Evolutionary conservation across 805 yeast genomes (phyloP).

Genomic region (Soucietia sequanensis): DNA sequence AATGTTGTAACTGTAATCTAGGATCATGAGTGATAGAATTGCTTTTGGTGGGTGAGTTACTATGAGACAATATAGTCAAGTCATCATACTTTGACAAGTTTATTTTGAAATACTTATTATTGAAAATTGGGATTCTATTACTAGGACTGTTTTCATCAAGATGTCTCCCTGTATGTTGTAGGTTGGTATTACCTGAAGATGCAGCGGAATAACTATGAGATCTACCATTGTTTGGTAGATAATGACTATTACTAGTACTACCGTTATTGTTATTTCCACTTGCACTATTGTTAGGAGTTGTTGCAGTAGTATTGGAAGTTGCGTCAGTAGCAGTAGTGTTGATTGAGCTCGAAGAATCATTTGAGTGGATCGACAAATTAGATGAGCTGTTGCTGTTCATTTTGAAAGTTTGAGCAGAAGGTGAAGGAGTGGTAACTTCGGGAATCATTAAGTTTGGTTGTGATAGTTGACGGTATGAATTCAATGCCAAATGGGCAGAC

Average conservation of each 20-base stretch:
- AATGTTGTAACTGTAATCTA: constrained; percentile 5
- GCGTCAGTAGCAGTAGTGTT: constrained; percentile 1
- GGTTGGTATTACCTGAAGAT: background rate
- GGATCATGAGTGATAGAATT: constrained; percentile 4
- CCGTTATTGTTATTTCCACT: background rate
- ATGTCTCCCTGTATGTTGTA: too few species aligned
- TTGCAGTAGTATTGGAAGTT: background rate
- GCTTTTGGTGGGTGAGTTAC: background rate
- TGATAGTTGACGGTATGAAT: background rate
- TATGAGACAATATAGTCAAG: constrained; percentile 9
- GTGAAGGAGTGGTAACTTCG: background rate
- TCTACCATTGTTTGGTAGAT: background rate
- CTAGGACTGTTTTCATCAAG: constrained; percentile 15
- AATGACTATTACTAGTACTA: too few species aligned
- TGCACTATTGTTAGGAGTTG: background rate
- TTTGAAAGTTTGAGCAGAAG: constrained; percentile 1
- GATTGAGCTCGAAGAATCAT: constrained; percentile 18
- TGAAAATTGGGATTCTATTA: constrained; percentile 32
- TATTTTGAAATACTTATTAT: constrained; percentile 34
- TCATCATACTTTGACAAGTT: constrained; percentile 36
- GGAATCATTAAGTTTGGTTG: background rate
- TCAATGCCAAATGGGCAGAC: background rate
- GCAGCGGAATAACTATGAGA: background rate
- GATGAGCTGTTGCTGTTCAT: constrained; percentile 15
- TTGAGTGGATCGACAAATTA: constrained; percentile 22